Conservation (phyloP, 73 alveolate species). For the Tetrahymena borealis region DNA sequence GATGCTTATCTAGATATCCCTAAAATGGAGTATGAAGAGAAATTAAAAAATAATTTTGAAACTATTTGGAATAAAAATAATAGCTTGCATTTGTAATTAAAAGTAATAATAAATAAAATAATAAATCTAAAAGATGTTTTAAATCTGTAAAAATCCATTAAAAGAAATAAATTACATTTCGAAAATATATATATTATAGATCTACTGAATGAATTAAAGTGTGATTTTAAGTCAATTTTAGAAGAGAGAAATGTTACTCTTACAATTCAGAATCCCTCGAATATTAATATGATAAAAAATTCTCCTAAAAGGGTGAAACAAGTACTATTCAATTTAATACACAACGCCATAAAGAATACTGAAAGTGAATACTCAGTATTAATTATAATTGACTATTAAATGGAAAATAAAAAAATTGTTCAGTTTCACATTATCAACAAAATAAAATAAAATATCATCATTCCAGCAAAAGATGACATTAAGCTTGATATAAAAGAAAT, state of each 20-base stretch:
- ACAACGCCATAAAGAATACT: neutral
- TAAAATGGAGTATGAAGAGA: neutral
- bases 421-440: neutral
- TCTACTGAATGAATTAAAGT: neutral
- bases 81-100: neutral
- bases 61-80: neutral
- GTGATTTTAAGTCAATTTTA: neutral
- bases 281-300: neutral
- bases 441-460: neutral
- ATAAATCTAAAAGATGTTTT: neutral
- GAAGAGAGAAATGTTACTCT: neutral
- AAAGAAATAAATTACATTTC: neutral
- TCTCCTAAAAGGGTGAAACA: neutral
- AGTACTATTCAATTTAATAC: neutral
- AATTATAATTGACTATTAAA: neutral
- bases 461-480: neutral
- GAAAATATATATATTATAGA: neutral
- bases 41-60: neutral
- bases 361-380: neutral
- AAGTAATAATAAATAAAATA: neutral
- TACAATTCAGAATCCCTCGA: neutral
- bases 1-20: neutral
- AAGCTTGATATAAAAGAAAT: neutral
- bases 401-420: neutral
- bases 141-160: neutral